Conservation (phyloP, 2,329 filamentous ascomycete genomes). For the Corinectria fuckeliana region DNA sequence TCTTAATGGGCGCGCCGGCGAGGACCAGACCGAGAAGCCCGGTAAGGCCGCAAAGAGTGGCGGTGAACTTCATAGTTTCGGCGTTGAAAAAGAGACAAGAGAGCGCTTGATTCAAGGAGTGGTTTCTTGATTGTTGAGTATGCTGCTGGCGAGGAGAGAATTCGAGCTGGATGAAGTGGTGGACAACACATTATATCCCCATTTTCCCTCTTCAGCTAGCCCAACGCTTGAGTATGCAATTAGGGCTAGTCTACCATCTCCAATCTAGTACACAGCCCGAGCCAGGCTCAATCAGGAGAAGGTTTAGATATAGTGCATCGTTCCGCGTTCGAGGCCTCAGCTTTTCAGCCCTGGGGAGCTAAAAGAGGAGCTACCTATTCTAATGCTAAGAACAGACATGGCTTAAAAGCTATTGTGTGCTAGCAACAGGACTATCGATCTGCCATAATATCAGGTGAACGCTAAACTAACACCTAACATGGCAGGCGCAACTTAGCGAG, state of each 20-base stretch:
- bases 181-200: background rate
- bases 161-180: background rate
- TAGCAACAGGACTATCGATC: background rate
- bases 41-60: conserved; percentile 5
- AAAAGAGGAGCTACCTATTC: background rate
- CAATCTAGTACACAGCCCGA: background rate
- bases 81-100: background rate
- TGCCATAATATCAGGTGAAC: background rate
- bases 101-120: background rate
- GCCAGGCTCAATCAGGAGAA: background rate
- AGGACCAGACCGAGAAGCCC: conserved; percentile 10
- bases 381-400: background rate
- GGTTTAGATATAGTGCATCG: background rate
- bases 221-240: background rate
- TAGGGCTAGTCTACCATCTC: background rate
- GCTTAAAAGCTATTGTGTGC: background rate
- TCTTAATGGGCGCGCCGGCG: conserved; percentile 11
- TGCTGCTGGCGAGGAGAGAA: background rate
- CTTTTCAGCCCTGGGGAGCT: background rate
- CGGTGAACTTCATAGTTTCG: conserved; percentile 16
- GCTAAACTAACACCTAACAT: background rate
- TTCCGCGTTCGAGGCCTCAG: background rate
- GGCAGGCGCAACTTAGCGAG: background rate
- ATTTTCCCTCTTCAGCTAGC: background rate
- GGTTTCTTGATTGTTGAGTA: background rate